Evolutionary conservation across 2,329 filamentous ascomycete genomes (phyloP).

Genomic region (Ceratocystis papillata): DNA sequence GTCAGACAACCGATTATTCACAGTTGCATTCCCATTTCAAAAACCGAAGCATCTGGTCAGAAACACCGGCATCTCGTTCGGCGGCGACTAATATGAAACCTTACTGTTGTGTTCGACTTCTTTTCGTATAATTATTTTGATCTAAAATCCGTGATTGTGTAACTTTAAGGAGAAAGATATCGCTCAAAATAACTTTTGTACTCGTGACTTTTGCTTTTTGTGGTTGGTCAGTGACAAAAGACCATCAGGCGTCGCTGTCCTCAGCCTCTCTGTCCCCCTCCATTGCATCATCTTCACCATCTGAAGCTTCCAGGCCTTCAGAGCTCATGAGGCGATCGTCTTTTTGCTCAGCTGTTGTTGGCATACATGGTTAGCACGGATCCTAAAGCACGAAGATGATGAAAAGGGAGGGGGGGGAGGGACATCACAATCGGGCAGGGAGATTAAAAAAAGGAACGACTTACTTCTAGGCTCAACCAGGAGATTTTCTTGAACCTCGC

Average conservation of each 20-base stretch:
- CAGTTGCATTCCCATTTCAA: not conserved
- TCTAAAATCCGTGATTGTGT: not conserved
- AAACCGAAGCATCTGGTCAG: not conserved
- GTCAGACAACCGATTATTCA: not conserved
- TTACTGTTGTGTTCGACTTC: not conserved
- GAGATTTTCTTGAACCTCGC: constrained; percentile 84
- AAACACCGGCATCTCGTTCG: not conserved
- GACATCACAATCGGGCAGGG: not conserved
- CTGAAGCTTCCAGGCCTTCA: constrained; percentile 52
- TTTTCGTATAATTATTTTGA: too few species aligned
- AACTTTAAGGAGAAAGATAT: not conserved
- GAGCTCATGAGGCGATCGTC: constrained; percentile 58
- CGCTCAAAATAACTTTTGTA: not conserved
- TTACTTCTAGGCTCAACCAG: constrained; percentile 68
- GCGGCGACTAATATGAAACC: not conserved
- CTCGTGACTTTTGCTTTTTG: not conserved
- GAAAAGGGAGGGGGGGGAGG: not conserved
- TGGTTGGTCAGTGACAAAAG: not conserved
- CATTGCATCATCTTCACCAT: constrained; percentile 42
- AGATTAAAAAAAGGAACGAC: constrained; percentile 29
- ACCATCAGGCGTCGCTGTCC: constrained; percentile 1
- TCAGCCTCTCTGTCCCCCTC: constrained; percentile 40
- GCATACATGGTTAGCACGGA: constrained; percentile 20
- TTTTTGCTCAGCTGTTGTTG: constrained; percentile 50
- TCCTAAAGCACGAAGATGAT: not conserved